Conservation (phyloP, 2,329 filamentous ascomycete species). For the Geosmithia putterillii region DNA sequence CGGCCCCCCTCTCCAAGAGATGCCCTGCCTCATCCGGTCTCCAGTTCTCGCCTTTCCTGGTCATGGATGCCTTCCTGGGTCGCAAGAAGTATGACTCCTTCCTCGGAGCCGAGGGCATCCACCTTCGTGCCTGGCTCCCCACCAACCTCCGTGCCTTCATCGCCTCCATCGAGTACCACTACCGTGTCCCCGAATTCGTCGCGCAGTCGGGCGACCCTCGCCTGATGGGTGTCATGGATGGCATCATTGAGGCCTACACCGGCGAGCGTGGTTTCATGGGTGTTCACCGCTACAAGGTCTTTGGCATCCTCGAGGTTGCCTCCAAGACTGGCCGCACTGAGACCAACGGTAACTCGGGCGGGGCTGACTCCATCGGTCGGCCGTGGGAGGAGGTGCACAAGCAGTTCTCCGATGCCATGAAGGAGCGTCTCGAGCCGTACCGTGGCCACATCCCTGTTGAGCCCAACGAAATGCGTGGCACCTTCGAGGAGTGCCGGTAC, state of each 20-base stretch:
- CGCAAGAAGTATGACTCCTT: constrained; percentile 38
- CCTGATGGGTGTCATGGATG: constrained; percentile 39
- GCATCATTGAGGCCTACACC: constrained; percentile 41
- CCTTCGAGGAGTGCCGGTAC: constrained; percentile 41
- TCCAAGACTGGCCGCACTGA: constrained; percentile 39
- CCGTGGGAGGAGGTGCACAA: constrained; percentile 38
- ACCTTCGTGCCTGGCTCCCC: constrained; percentile 39
- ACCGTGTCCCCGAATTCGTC: constrained; percentile 40
- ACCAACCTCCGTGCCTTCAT: constrained; percentile 43
- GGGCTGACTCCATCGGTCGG: constrained; percentile 22
- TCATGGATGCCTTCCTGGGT: constrained; percentile 43
- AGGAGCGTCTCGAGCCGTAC: constrained; percentile 37
- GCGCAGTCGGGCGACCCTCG: constrained; percentile 33
- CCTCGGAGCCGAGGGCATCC: constrained; percentile 36
- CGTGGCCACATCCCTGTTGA: constrained; percentile 32
- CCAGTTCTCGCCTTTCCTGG: constrained; percentile 37
- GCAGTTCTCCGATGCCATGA: constrained; percentile 40
- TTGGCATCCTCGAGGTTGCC: constrained; percentile 40
- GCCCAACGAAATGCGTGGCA: constrained; percentile 40
- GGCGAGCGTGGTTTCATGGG: constrained; percentile 45
- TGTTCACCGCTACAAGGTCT: constrained; percentile 43
- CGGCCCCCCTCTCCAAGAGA: constrained; percentile 33
- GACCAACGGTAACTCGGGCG: constrained; percentile 37
- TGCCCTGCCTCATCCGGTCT: constrained; percentile 38
- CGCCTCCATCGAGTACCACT: constrained; percentile 40